A percentile compares a stretch with the other conserved stretches of the same genome.
Conservation (phyloP, 768 basidiomycete genomes). For the Termitomyces sp. region DNA sequence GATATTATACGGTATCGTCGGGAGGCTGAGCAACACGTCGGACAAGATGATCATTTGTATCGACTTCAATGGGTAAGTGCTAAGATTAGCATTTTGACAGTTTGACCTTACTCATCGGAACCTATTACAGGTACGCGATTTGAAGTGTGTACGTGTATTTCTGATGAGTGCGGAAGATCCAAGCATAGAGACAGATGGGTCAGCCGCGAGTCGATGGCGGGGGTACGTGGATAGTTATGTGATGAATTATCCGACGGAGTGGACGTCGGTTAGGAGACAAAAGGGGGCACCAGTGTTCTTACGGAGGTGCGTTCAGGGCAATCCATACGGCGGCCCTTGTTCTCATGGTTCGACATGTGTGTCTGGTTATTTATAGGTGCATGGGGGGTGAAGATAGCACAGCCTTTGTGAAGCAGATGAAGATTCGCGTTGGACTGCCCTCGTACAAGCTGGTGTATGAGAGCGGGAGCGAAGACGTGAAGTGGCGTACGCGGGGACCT, state of each 20-base stretch:
- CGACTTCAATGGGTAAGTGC: conserved; percentile 72
- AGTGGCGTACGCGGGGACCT: conserved; percentile 33
- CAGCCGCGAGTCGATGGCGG: conserved; percentile 54
- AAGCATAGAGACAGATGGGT: conserved; percentile 52
- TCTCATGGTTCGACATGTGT: conserved; percentile 20
- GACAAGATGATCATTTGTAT: conserved; percentile 72
- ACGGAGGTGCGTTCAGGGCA: conserved; percentile 38
- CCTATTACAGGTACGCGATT: conserved; percentile 43
- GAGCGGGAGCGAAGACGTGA: conserved; percentile 52
- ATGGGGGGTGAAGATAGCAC: conserved; percentile 36
- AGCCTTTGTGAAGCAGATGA: conserved; percentile 33
- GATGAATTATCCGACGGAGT: conserved; percentile 65
- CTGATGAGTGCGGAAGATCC: conserved; percentile 59
- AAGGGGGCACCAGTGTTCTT: conserved; percentile 43
- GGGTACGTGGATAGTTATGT: conserved; percentile 73
- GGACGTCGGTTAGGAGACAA: conserved; percentile 40
- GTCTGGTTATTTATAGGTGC: conserved; percentile 45
- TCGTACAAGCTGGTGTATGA: conserved; percentile 71
- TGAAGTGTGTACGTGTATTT: conserved; percentile 53
- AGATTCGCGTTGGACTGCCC: conserved; percentile 50
- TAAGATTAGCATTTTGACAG: conserved; percentile 12
- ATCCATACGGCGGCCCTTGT: conserved; percentile 7
- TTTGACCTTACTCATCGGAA: conserved; percentile 4
- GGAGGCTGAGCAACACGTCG: conserved; percentile 71
- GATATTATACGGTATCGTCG: conserved; percentile 75